Conservation (phyloP, 441 rosid genomes). For the Biscutella laevigata region DNA sequence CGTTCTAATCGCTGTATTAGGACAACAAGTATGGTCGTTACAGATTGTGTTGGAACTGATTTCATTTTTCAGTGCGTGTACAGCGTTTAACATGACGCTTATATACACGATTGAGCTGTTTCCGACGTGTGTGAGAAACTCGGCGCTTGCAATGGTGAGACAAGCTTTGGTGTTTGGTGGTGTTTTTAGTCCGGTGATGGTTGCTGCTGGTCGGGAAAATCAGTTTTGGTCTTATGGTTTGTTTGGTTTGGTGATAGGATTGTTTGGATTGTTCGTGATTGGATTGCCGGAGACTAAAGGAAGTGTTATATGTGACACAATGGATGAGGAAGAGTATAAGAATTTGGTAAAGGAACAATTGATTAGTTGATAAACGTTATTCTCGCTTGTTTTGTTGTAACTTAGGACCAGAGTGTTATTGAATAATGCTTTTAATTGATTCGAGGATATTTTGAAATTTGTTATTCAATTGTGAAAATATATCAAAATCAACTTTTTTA, state of each 20-base stretch:
- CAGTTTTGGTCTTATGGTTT: slow-evolving; percentile 40
- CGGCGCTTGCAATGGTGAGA: slow-evolving; percentile 57
- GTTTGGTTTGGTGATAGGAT: slow-evolving; percentile 41
- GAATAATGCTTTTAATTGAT: too few relatives aligned
- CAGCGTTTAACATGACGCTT: slow-evolving; percentile 30
- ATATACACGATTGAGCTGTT: slow-evolving; percentile 59
- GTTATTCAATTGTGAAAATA: too few relatives aligned
- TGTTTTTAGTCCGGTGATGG: slow-evolving; percentile 47
- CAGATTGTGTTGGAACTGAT: slow-evolving; percentile 49
- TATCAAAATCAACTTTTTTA: too few relatives aligned
- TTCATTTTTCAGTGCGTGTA: slow-evolving; percentile 46
- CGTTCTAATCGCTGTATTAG: slow-evolving; percentile 24
- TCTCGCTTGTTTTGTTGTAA: slow-evolving; percentile 1
- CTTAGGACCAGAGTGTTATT: too few relatives aligned
- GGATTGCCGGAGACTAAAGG: slow-evolving; percentile 59
- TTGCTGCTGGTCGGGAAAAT: slow-evolving; percentile 39
- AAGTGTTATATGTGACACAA: slow-evolving; percentile 41
- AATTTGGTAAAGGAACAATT: neutral
- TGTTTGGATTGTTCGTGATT: slow-evolving; percentile 39
- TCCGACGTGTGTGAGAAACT: slow-evolving; percentile 68
- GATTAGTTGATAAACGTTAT: neutral
- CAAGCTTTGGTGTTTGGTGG: slow-evolving; percentile 62
- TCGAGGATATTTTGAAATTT: too few relatives aligned
- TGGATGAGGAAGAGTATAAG: slow-evolving; percentile 57
- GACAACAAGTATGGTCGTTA: slow-evolving; percentile 9